Evolutionary conservation across 129 eudicot species (phyloP).

Genomic region (Solidago caesia): DNA sequence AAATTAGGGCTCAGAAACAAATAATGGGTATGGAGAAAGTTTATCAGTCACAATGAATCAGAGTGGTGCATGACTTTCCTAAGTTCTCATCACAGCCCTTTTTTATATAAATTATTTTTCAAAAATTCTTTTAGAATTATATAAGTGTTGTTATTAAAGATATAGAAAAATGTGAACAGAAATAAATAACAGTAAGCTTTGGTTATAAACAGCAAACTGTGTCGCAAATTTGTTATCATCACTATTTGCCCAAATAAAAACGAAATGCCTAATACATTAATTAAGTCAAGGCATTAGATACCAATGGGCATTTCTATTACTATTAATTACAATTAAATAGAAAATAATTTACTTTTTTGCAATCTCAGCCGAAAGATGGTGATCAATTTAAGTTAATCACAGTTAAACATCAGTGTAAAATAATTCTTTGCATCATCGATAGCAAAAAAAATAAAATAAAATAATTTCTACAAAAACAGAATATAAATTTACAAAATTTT

Average conservation of each 20-base stretch:
- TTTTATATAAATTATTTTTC: background rate
- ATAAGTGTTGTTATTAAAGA: background rate
- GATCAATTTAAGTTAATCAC: slow-evolving; percentile 49
- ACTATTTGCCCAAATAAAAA: slow-evolving; percentile 46
- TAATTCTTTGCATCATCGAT: slow-evolving; percentile 49
- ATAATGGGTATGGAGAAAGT: slow-evolving; percentile 30
- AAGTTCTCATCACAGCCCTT: slow-evolving; percentile 25
- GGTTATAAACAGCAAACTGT: slow-evolving; percentile 44
- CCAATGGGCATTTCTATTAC: slow-evolving; percentile 42
- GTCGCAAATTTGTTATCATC: slow-evolving; percentile 74
- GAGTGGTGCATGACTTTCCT: slow-evolving; percentile 44
- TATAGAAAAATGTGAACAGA: slow-evolving; percentile 42
- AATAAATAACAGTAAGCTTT: slow-evolving; percentile 56
- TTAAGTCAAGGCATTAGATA: slow-evolving; percentile 60
- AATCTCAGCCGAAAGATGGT: slow-evolving; percentile 91
- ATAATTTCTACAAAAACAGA: background rate
- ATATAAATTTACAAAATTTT: too few species aligned
- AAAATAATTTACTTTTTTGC: background rate
- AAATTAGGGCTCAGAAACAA: slow-evolving; percentile 23
- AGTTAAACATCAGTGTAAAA: slow-evolving; percentile 31
- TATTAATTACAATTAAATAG: too few species aligned
- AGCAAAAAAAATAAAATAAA: slow-evolving; percentile 10
- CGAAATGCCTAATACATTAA: slow-evolving; percentile 45
- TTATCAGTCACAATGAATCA: slow-evolving; percentile 31
- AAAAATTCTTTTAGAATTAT: too few species aligned